Base-by-base conservation (phyloP, 2,329 filamentous ascomycete genomes). In the Aspergillus floridensis region DNA sequence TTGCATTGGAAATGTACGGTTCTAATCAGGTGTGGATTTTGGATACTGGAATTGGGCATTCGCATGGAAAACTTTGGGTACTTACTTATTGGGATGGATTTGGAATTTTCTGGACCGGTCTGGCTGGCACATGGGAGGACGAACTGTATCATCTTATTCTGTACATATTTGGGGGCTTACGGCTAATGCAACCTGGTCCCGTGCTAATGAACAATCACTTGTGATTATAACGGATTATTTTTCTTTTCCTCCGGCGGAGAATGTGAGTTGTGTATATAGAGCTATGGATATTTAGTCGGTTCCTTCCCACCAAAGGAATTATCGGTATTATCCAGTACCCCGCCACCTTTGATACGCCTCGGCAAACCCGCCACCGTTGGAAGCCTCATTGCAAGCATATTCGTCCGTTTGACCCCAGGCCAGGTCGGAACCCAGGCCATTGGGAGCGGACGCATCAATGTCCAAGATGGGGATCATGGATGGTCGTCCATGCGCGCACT, bases 401-500 rank as follows among this genome's bases (percentile, higher is more conserved):
- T 60, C 59, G 46, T 57, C 49, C 22, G 19, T 35, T 12, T 31
- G 21, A 38, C 24, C 32, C 11, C 22, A 31, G 16, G 44, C 49
- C 29, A 56, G 35, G 4, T 10, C 22, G n/a, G 29, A 46, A 21
- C 24, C 51, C 31, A 44, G 16, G 38, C 16, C 14, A 8, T 6
- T 3, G 19, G 38, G 16, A 19, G 16, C 6, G 38, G 38, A 19
- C 4, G n/a, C 6, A n/a, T 44, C 16, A 19, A 79, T 51, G 58
- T 76, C 74, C 44, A 77, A 65, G 41, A 81, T 68, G 10, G 79
- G 79, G 16, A 80, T 68, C 74, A 81, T 79, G 24, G 78, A 79
- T 11, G 79, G 79, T 47, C 80, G 73, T 32, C 80, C 80, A 68
- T 82, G 80, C 19, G 80, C 80, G 62, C 80, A 82, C 54, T 81